Base-by-base conservation (phyloP, 169 alveolate genomes). In the Cryptosporidium muris region DNA sequence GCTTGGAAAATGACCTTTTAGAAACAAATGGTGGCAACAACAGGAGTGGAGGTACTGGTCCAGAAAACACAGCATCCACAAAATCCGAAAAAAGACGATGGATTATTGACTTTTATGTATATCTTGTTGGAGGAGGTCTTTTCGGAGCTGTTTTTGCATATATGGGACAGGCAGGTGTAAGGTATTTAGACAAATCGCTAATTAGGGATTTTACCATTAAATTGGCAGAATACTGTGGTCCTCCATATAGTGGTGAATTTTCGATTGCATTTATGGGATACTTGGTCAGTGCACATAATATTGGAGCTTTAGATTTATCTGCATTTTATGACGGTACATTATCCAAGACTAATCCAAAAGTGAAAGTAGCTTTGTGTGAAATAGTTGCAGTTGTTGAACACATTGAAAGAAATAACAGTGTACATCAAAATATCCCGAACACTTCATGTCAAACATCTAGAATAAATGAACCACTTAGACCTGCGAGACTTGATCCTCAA, bases 171-270 rank as follows among this genome's bases (percentile, higher is more conserved):
- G 62, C 60, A 4, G 85, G 85, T 52, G 60, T 74, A 43, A 56
- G 42, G 48, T 58, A 74, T 34, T 42, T 89, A 80, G 92, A 89
- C 43, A 89, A 89, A 63, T 68, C 91, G 16, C 48, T 89, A 43
- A 89, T 89, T 53, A 81, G 92, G 64, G 81, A 88, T 43, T 89
- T 89, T 51, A 89, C 89, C 42, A 80, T 89, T 14, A 82, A 89
- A 60, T 53, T 82, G 14, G 60, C 89, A 45, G 81, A 82, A 36
- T 89, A 60, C 65, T 89, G 92, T 64, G 89, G 91, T 3, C 92
- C 92, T 34, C 92, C 92, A 6, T 89, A 89, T 48, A 81, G 89
- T 48, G 56, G 80, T 49, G 89, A 82, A 40, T 89, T 89, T 74
- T 89, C 85, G 12, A 47, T 74, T 42, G 54, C 85, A 1, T 74